Base-by-base conservation (phyloP, 148 eudicot species). In the Cornus kousa region DNA sequence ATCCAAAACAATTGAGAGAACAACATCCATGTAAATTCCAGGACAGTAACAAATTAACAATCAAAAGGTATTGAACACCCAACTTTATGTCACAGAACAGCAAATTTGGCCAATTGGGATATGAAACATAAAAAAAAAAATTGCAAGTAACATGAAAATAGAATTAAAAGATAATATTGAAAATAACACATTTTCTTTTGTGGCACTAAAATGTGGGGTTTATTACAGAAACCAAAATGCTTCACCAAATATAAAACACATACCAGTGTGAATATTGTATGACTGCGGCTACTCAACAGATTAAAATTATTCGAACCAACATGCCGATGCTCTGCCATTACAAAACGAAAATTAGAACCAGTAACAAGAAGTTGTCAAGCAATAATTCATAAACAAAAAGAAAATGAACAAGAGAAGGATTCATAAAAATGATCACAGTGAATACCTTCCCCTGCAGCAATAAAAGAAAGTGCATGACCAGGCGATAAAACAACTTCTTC, bases 401-500 rank as follows among this genome's bases (percentile, higher is more conserved):
- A 68, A 43, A 67, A 33, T 72, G 14, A 9, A 37, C 55, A 16
- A 39, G 39, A 69, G 32, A 69, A 68, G 71, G 37, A 74, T 57
- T 31, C 69, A 67, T 2, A 70, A 35, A 62, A 67, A 19, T 67
- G 65, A 71, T 23, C 31, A 72, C 73, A 79, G 68, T 67, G 43
- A 82, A 46, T 86, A 96, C 99, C 99, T 94, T 96, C 99, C 66
- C 99, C 99, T 35, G 99, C 92, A 81, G 99, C 99, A 81, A 96
- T 96, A 74, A 96, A 94, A 74, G 99, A 96, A 76, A 96, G 94
- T 43, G 92, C 98, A 82, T 96, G 99, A 72, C 99, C 98, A 77
- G 99, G 99, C 75, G 99, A 96, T 81, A 96, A 84, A 83, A 96
- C 99, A 83, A 96, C 98, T 89, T 96, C 99, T 84, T 96, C 99